These are phyloP conservation scores for Diophrys appendiculata DNA, from an alignment of 73 alveolate genomes.

Conservation along the genomic window DNA sequence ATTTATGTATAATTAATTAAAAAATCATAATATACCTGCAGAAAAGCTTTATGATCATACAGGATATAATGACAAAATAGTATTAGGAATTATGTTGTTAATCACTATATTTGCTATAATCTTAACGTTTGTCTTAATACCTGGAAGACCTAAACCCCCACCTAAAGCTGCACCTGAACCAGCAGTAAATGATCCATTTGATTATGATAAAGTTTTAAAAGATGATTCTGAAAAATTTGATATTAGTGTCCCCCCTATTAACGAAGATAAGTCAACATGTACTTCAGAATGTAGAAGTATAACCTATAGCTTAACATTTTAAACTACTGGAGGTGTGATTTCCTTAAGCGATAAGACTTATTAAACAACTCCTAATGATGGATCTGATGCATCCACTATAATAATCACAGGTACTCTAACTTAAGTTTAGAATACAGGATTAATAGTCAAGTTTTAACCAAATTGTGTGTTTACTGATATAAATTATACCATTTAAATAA, in stretches of 20 bases:
- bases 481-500: neutral
- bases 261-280: neutral
- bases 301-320: neutral
- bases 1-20: neutral
- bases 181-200: neutral
- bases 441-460: neutral
- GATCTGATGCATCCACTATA: neutral
- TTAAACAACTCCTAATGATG: neutral
- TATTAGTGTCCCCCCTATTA: neutral
- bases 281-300: neutral
- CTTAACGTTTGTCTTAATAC: neutral
- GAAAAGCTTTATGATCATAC: neutral
- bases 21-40: neutral
- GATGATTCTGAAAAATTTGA: neutral
- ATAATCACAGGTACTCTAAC: neutral
- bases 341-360: neutral
- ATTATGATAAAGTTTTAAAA: neutral
- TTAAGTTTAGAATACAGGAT: neutral
- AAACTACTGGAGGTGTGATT: neutral
- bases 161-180: neutral
- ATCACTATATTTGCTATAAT: neutral
- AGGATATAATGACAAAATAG: neutral
- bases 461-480: neutral
- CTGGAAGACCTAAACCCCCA: neutral
- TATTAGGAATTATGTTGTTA: neutral